Evolutionary conservation across 1,139 yeast species (phyloP).

Genomic region (Scheffersomyces quercinus): DNA sequence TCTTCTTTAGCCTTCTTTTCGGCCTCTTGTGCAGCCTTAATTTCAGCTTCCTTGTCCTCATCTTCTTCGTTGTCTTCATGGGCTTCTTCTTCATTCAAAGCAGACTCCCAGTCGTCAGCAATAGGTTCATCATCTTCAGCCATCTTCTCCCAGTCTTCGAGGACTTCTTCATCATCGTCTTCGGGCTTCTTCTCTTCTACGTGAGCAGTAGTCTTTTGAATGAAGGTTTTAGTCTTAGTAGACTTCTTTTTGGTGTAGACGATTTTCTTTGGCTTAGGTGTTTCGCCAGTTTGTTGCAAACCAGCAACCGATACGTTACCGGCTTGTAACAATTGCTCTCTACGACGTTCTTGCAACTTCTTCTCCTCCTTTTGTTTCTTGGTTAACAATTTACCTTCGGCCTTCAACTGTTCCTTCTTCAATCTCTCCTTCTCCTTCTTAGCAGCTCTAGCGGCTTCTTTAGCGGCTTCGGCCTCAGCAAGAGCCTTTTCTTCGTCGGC

Average conservation of each 20-base stretch:
- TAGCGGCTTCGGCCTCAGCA: slow-evolving; percentile 63
- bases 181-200: slow-evolving; percentile 21
- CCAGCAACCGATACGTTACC: slow-evolving; percentile 80
- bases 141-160: slow-evolving; percentile 70
- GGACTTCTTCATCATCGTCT: slow-evolving; percentile 51
- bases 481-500: slow-evolving; percentile 62
- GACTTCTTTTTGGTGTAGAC: slow-evolving; percentile 77
- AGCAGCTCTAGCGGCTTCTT: slow-evolving; percentile 70
- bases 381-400: slow-evolving; percentile 88
- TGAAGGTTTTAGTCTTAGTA: slow-evolving; percentile 38
- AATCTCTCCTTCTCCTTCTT: slow-evolving; percentile 84
- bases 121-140: slow-evolving; percentile 54
- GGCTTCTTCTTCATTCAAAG: slow-evolving; percentile 26
- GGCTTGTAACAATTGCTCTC: slow-evolving; percentile 77
- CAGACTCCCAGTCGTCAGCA: slow-evolving; percentile 50
- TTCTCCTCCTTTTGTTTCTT: slow-evolving; percentile 95
- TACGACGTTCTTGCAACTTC: slow-evolving; percentile 83
- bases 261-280: slow-evolving; percentile 64
- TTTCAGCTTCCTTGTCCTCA: slow-evolving; percentile 8
- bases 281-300: slow-evolving; percentile 44
- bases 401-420: slow-evolving; percentile 77
- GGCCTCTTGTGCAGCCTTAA: slow-evolving; percentile 17
- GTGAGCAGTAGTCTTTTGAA: slow-evolving; percentile 21
- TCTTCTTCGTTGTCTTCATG: slow-evolving; percentile 14
- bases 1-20: slow-evolving; percentile 21